Evolutionary conservation across 2,329 filamentous ascomycete species (phyloP).

Genomic region (Mariannaea sp.): DNA sequence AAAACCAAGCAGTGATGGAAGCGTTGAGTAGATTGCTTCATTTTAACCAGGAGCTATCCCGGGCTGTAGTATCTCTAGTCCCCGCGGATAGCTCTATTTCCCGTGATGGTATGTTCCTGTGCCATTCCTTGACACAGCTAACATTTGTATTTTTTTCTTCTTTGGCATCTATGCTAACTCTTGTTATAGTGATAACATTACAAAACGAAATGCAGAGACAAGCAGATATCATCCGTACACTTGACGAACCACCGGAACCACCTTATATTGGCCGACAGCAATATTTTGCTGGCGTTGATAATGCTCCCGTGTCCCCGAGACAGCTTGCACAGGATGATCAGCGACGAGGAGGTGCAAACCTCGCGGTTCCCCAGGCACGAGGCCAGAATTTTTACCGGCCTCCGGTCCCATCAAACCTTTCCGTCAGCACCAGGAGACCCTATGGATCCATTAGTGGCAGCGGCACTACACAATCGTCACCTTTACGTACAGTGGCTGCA

Average conservation of each 20-base stretch:
- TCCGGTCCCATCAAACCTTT: constrained; percentile 80
- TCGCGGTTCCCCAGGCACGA: constrained; percentile 64
- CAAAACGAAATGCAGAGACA: constrained; percentile 67
- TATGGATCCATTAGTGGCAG: constrained; percentile 86
- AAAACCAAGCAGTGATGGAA: constrained; percentile 82
- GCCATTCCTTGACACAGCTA: not conserved
- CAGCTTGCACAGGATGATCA: constrained; percentile 86
- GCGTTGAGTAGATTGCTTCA: constrained; percentile 71
- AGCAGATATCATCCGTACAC: constrained; percentile 58
- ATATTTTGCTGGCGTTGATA: constrained; percentile 71
- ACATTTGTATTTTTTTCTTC: too few relatives aligned
- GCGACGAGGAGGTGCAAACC: constrained; percentile 73
- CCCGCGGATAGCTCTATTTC: constrained; percentile 78
- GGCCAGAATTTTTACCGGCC: constrained; percentile 71
- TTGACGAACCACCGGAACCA: constrained; percentile 71
- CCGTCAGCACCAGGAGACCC: constrained; percentile 73
- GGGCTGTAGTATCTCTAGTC: constrained; percentile 73
- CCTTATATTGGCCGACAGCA: constrained; percentile 69
- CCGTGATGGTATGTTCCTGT: constrained; percentile 72
- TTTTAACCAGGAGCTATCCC: constrained; percentile 84
- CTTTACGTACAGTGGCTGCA: constrained; percentile 68
- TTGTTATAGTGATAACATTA: constrained; percentile 55
- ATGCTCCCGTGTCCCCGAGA: constrained; percentile 82
- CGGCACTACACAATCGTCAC: constrained; percentile 68
- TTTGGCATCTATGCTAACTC: constrained; percentile 53